Percentiles rank a stretch among this genome's conserved stretches.
Evolutionary conservation across 2,329 filamentous ascomycete species (phyloP).

Genomic region (Sporothrix protearum): DNA sequence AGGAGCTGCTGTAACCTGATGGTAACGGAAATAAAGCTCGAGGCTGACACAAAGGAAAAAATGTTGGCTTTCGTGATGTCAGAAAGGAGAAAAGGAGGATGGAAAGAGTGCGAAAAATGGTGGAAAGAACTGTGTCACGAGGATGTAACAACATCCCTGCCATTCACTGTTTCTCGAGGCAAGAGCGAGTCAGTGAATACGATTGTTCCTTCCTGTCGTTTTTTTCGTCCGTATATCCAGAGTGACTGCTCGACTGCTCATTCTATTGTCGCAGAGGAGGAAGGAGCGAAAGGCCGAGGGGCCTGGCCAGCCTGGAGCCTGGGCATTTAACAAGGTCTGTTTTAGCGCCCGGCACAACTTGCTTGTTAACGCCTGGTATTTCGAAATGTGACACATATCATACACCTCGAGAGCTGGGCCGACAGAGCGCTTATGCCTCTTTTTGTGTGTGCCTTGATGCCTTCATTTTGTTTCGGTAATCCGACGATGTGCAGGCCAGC

Average conservation of each 20-base stretch:
- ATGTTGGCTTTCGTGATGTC: background rate
- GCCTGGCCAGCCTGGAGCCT: background rate
- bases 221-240: background rate
- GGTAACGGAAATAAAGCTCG: background rate
- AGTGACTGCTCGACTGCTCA: background rate
- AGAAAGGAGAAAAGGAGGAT: background rate
- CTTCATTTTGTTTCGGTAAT: background rate
- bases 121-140: background rate
- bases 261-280: background rate
- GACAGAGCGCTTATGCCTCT: background rate
- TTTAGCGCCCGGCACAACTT: background rate
- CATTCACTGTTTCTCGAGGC: slow-evolving; percentile 2
- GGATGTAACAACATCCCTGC: background rate
- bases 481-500: slow-evolving; percentile 3
- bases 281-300: slow-evolving; percentile 1
- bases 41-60: background rate
- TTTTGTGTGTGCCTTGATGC: background rate
- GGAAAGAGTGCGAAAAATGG: background rate
- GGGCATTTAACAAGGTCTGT: background rate
- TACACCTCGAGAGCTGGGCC: background rate
- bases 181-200: background rate
- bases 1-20: background rate
- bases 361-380: background rate
- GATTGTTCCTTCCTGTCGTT: slow-evolving; percentile 15
- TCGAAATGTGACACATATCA: background rate